Percentiles rank a stretch among this genome's conserved stretches.
Conservation (phyloP, 306 rosid species). For the Lathyrus sativus region DNA sequence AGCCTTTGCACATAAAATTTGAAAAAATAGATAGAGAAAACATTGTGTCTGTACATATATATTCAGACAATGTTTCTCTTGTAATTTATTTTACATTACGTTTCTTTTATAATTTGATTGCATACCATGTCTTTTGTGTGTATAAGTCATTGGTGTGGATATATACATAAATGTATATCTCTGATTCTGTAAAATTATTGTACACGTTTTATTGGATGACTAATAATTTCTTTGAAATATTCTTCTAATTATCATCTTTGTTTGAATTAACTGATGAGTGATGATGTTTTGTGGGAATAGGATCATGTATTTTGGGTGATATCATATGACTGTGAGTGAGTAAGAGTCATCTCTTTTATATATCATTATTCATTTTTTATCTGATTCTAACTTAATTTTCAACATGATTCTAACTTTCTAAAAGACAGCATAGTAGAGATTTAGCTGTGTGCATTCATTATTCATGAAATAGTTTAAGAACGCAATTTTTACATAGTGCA, state of each 20-base stretch:
- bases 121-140: slow-evolving; percentile 9
- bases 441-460: background rate
- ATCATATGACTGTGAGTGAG: background rate
- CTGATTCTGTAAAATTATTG: too few relatives aligned
- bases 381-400: background rate
- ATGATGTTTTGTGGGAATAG: background rate
- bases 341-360: background rate
- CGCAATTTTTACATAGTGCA: too few relatives aligned
- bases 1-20: slow-evolving; percentile 15
- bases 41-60: slow-evolving; percentile 31
- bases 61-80: slow-evolving; percentile 3
- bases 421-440: background rate
- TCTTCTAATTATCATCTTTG: background rate
- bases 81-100: background rate
- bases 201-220: too few relatives aligned
- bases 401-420: background rate
- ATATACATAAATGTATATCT: too few relatives aligned
- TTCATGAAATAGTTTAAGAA: background rate
- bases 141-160: background rate
- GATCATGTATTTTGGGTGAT: background rate
- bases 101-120: slow-evolving; percentile 32
- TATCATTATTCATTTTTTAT: too few relatives aligned
- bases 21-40: background rate
- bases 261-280: background rate
- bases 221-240: too few relatives aligned